Conservation (phyloP, 139 green algal species). For the Micractinium sp. region DNA sequence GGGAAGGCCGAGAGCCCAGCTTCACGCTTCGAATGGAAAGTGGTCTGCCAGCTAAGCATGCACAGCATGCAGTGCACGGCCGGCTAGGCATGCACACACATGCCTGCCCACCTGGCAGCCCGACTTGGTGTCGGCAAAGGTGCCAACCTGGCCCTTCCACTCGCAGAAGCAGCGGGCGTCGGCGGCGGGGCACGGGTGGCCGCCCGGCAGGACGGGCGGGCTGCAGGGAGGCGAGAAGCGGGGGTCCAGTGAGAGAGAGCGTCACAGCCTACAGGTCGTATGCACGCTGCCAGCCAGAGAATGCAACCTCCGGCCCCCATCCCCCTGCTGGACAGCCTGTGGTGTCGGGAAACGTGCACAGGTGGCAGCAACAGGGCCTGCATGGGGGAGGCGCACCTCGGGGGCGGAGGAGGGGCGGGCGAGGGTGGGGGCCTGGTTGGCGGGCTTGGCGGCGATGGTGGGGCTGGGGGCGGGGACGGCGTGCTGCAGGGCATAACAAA, state of each 20-base stretch:
- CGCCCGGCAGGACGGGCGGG: neutral
- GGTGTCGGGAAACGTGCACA: neutral
- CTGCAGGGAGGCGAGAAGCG: neutral
- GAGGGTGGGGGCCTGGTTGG: neutral
- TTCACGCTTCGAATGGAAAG: too few relatives aligned
- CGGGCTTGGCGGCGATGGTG: neutral
- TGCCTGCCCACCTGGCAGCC: neutral
- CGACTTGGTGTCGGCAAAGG: conserved; percentile 4
- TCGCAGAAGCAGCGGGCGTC: conserved; percentile 10
- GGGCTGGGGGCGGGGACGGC: neutral
- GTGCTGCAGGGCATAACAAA: neutral
- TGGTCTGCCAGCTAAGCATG: too few relatives aligned
- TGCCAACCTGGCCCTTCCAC: neutral
- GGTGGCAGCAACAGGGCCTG: too few relatives aligned
- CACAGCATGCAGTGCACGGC: neutral
- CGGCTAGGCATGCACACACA: neutral
- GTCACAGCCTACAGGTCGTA: too few relatives aligned
- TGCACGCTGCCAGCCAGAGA: too few relatives aligned
- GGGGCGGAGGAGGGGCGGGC: neutral
- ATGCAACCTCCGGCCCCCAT: neutral
- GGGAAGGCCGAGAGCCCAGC: too few relatives aligned
- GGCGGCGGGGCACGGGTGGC: neutral
- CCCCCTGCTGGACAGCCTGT: neutral
- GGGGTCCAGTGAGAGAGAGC: too few relatives aligned
- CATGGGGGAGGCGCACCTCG: neutral